These are phyloP conservation scores for Alternaria rosae DNA, from an alignment of 2,329 filamentous ascomycete species.

Conservation along the genomic window DNA sequence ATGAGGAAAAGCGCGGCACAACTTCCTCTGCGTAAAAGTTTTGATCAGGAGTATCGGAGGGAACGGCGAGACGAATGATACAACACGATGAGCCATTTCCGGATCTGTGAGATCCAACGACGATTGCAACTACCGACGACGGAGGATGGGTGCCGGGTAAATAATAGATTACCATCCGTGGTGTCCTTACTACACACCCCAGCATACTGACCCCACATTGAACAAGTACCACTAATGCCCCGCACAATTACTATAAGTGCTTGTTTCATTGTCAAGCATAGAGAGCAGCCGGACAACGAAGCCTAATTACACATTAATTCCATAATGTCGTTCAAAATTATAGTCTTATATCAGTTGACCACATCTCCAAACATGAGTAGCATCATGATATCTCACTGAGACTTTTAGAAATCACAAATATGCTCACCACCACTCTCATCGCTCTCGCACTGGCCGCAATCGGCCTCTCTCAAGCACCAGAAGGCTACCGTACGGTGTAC, in stretches of 20 bases:
- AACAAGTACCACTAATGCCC: not conserved
- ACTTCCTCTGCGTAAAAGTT: not conserved
- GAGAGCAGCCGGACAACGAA: not conserved
- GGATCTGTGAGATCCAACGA: not conserved
- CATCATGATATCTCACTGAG: not conserved
- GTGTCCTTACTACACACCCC: not conserved
- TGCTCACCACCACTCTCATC: slow-evolving; percentile 28
- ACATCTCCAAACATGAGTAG: not conserved
- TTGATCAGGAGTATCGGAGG: not conserved
- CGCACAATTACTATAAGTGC: slow-evolving; percentile 8
- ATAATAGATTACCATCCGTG: slow-evolving; percentile 5
- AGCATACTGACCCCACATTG: not conserved
- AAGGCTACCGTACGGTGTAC: slow-evolving; percentile 40
- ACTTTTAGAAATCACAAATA: not conserved
- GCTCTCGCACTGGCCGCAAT: slow-evolving; percentile 29
- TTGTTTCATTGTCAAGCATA: not conserved
- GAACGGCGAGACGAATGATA: too few relatives aligned
- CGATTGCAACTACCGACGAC: slow-evolving; percentile 13
- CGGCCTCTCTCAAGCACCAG: slow-evolving; percentile 30
- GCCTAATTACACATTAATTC: not conserved
- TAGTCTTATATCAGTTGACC: not conserved
- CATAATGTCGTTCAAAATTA: not conserved
- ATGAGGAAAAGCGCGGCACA: slow-evolving; percentile 14
- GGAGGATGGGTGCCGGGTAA: slow-evolving; percentile 13
- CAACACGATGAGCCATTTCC: not conserved